Base-by-base conservation (phyloP, 257 asterid species). In the Avicennia marina region DNA sequence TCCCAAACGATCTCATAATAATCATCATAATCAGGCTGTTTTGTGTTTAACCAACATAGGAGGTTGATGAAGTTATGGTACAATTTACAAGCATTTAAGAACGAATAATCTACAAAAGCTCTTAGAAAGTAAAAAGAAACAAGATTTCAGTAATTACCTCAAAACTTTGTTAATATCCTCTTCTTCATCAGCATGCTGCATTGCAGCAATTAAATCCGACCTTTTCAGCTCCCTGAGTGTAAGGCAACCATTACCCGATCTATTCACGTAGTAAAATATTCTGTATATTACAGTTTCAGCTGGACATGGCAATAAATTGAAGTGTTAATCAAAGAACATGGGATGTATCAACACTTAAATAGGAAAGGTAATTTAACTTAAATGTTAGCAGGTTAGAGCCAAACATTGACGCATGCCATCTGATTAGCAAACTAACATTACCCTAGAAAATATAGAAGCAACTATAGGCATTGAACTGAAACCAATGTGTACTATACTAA, bases 151-250 rank as follows among this genome's bases (percentile, higher is more conserved):
- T 47, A 54, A 69, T 69, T 79, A 90, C 98, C 98, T 77, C 80
- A 90, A 74, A 56, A 90, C 98, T 80, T 90, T 90, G 84, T 90
- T 90, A 65, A 90, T 87, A 75, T 90, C 98, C 74, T 90, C 98
- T 71, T 90, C 98, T 68, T 90, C 98, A 57, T 87, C 98, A 8
- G 95, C 98, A 81, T 87, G 94, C 66, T 84, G 96, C 98, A 90
- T 90, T 26, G 98, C 96, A 71, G 81, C 72, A 73, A 90, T 73
- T 69, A 90, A 82, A 69, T 90, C 81, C 18, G 96, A 85, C 46
- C 89, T 89, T 75, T 78, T 90, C 66, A 90, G 84, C 89, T 87
- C 98, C 75, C 80, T 82, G 66, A 90, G 91, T 70, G 95, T 81
- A 77, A 90, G 95, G 58, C 72, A 89, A 47, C 96, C 91, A 75